Conservation (phyloP, 2,329 filamentous ascomycete genomes). For the Lachnellula suecica region DNA sequence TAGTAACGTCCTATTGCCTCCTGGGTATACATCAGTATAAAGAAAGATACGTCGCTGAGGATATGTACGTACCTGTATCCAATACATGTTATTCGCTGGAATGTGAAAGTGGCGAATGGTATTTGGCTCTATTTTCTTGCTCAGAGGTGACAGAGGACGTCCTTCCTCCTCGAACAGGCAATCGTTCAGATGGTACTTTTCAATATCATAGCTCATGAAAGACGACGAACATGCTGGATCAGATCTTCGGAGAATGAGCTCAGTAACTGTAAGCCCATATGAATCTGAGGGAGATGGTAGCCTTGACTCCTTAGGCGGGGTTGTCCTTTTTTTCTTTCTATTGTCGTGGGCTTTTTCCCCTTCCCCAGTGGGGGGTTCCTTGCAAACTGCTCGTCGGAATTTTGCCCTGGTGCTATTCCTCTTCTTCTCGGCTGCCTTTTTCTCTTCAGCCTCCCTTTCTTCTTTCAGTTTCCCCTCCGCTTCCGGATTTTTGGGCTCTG, state of each 20-base stretch:
- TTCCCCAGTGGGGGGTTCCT: neutral
- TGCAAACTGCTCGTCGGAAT: neutral
- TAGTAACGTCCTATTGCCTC: constrained; percentile 10
- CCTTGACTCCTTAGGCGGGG: neutral
- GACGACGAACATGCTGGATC: neutral
- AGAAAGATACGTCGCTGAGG: neutral
- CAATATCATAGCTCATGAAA: constrained; percentile 1
- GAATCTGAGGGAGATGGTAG: neutral
- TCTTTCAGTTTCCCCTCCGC: neutral
- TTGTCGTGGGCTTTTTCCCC: neutral
- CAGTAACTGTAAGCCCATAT: constrained; percentile 6
- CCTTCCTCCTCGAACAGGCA: neutral
- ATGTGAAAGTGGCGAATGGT: constrained; percentile 10
- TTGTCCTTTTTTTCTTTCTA: neutral
- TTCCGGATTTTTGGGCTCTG: neutral
- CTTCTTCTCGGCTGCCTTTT: neutral
- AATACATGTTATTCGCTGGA: constrained; percentile 10
- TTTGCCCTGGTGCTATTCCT: neutral
- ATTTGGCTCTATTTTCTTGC: neutral
- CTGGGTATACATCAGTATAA: neutral
- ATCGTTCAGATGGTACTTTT: constrained; percentile 2
- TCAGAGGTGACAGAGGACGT: constrained; percentile 5
- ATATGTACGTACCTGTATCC: constrained; percentile 7
- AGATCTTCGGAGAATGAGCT: constrained; percentile 3
- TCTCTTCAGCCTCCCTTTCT: neutral